phyloP scores from a whole-genome alignment of 202 grass and related monocot genomes.

The Schoenoplectus triqueter region DNA sequence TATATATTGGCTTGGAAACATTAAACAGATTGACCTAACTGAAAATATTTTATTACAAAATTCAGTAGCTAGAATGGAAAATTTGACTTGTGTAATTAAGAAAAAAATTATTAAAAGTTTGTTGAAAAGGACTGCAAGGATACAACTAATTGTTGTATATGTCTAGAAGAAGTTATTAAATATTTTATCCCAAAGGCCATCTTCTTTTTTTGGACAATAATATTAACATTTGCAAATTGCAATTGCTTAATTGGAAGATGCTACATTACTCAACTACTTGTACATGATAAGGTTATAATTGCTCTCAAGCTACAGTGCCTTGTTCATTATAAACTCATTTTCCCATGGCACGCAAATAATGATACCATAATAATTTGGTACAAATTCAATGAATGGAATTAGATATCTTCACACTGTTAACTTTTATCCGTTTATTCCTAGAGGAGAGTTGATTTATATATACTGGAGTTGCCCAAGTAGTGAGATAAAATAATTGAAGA shows the following conservation, averaged over 20 bases:
- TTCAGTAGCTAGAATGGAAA: neutral
- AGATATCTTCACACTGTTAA: neutral
- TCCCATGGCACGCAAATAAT: neutral
- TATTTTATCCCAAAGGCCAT: too few relatives aligned
- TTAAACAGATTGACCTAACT: neutral
- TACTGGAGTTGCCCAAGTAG: neutral
- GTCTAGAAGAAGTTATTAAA: neutral
- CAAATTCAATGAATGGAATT: neutral
- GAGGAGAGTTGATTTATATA: too few relatives aligned
- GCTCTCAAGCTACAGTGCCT: neutral
- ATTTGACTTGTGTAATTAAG: neutral
- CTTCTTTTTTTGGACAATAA: neutral
- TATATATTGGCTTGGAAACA: neutral
- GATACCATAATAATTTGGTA: neutral
- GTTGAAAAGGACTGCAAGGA: neutral
- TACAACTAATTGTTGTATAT: neutral
- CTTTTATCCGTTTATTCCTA: too few relatives aligned
- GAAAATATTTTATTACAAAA: neutral
- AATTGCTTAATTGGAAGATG: neutral
- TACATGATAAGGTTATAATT: slow-evolving; percentile 8
- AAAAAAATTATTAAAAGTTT: neutral
- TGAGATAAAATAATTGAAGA: neutral
- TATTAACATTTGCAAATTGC: neutral
- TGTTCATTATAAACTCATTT: neutral
- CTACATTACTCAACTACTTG: neutral